Evolutionary conservation across 768 basidiomycete genomes (phyloP).

Genomic region (Tulasnella calospora): DNA sequence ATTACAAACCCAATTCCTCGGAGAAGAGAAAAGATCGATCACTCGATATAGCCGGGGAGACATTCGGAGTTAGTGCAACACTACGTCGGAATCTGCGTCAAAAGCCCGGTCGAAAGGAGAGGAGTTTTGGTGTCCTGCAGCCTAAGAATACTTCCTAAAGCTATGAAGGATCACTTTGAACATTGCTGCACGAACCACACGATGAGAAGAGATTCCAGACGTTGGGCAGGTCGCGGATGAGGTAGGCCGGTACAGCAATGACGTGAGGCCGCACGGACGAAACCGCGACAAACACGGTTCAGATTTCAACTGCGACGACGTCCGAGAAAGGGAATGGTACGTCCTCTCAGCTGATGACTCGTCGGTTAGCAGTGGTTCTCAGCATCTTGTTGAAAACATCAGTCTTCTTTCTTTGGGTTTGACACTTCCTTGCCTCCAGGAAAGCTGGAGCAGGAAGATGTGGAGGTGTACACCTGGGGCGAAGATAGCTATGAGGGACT

Average conservation of each 20-base stretch:
- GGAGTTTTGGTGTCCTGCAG: no score
- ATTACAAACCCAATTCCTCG: no score
- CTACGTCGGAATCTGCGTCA: no score
- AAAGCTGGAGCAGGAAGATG: conserved; percentile 62
- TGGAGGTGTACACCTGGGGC: conserved; percentile 91
- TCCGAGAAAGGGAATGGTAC: conserved; percentile 4
- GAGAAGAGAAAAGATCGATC: no score
- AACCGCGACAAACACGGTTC: conserved; percentile 5
- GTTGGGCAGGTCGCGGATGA: background rate
- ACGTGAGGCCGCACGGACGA: background rate
- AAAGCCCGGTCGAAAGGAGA: no score
- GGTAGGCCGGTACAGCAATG: background rate
- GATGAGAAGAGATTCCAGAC: background rate
- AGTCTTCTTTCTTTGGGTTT: conserved; percentile 71
- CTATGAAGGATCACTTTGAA: no score
- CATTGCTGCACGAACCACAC: no score
- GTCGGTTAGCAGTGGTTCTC: background rate
- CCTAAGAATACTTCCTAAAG: no score
- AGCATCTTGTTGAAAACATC: background rate
- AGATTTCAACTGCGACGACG: conserved; percentile 5
- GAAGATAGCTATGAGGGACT: conserved; percentile 86
- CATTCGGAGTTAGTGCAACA: no score
- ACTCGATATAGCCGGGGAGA: no score
- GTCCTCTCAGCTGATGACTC: conserved; percentile 2
- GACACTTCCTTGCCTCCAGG: conserved; percentile 56